Percentiles rank a stretch among this genome's conserved stretches.
Conservation (phyloP, 1,139 yeast species). For the Saccharomyces hybrid region DNA sequence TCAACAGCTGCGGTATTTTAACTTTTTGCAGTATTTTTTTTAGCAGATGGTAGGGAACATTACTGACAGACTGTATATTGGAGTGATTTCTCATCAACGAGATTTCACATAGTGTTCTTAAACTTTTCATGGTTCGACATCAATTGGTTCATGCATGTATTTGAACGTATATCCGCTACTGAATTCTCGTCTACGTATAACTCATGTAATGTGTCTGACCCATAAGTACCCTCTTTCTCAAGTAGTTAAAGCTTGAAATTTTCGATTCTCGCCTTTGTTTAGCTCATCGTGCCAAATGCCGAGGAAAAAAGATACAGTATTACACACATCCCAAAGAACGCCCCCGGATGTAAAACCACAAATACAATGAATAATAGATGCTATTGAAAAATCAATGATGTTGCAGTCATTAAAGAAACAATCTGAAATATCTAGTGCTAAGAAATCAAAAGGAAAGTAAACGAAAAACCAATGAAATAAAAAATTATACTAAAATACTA, state of each 20-base stretch:
- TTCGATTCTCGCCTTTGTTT: background rate
- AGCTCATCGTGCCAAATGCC: background rate
- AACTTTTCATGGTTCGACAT: slow-evolving; percentile 11
- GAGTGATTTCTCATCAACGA: slow-evolving; percentile 23
- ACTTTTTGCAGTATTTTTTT: slow-evolving; percentile 39
- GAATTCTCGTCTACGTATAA: no score
- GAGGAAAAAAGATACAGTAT: background rate
- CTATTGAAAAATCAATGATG: background rate
- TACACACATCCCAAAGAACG: no score
- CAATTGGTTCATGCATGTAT: background rate
- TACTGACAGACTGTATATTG: slow-evolving; percentile 36
- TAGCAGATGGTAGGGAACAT: slow-evolving; percentile 43
- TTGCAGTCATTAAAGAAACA: background rate
- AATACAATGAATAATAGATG: no score
- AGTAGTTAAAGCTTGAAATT: background rate
- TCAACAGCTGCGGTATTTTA: slow-evolving; percentile 41
- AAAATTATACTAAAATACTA: background rate
- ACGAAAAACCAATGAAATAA: no score
- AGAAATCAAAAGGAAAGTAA: no score
- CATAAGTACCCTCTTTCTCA: background rate
- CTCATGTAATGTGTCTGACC: no score
- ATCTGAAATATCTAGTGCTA: background rate
- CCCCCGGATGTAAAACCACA: no score
- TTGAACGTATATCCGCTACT: background rate
- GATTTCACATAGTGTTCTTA: slow-evolving; percentile 20